Base-by-base conservation (phyloP, 306 rosid genomes). In the Cucumis melo region DNA sequence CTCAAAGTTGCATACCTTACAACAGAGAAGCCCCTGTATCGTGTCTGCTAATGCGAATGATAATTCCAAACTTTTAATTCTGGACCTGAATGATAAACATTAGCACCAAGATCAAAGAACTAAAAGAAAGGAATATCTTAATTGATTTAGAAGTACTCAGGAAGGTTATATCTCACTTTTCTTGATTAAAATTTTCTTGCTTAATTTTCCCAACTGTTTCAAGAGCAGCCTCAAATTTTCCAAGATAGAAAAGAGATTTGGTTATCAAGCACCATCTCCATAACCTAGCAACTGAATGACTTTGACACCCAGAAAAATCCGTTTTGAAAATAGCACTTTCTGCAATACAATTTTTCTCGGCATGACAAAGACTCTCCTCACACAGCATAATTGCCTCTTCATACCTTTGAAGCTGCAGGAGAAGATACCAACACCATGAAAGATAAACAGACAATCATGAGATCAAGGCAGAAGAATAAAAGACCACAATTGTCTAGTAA, bases 201-300 rank as follows among this genome's bases (percentile, higher is more conserved):
- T 80, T 84, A 44, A 94, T 86, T 83, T 90, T 90, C 77, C 89
- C 89, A 50, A 94, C 87, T 76, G 81, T 51, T 80, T 82, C 81
- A 80, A 91, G 95, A 20, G 97, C 93, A 56, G 91, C 89, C 84
- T 94, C 95, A 56, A 94, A 85, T 86, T 78, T 90, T 83, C 98
- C 98, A 91, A 87, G 66, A 79, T 85, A 90, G 84, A 94, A 91
- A 87, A 91, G 82, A 78, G 94, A 89, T 86, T 79, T 94, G 81
- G 98, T 83, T 82, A 89, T 88, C 88, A 91, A 74, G 80, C 86
- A 85, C 88, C 93, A 91, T 80, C 97, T 86, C 98, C 98, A 94
- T 73, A 87, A 80, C 72, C 86, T 86, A 72, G 79, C 87, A 80
- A 56, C 46, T 24, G 81, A 81, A 77, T 54, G 38, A 80, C 82